Evolutionary conservation across 192 early-diverging fungal genomes (phyloP), one percentile per base, ranked within the genome.

Genomic region (Coemansia sp.): DNA sequence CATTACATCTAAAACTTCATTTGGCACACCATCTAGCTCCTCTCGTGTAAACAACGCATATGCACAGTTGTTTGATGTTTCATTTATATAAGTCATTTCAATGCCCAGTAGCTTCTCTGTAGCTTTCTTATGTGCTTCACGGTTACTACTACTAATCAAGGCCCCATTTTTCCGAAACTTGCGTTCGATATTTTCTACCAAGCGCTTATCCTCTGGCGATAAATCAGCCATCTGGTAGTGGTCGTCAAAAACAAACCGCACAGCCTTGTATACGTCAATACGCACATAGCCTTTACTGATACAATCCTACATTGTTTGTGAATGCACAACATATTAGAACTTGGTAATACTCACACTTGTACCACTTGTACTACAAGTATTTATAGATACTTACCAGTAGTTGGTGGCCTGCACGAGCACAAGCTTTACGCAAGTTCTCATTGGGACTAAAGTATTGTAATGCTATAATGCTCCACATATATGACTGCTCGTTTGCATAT

Each of bases 11-110:
- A 89, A 64, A 63, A 86, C 89, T 51, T 83, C 84, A 17, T 81
- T 81, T 6, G 85, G 83, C 69, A 93, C 66, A 3, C 87, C 89
- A 18, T 84, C 87, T 25, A 90, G 74, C 60, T 90, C 84, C n/a
- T 84, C 64, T 1, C 53, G 63, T 28, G 74, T 71, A 42, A 82
- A 67, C 48, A 61, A 51, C 49, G 77, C 62, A 31, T 71, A 62
- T 34, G 70, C 82, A 34, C 4, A 40, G 17, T 40, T 55, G 53
- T 34, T 34, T 34, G 31, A 34, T 34, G 31, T 34, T 34, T 34
- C 31, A 34, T 34, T 34, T 34, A 34, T 34, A 34, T 34, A 34
- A 8, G 5, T 6, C 2, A 34, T 4, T 9, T 34, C 31, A 34
- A 34, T 34, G 31, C 8, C 31, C 31, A 7, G 31, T 6, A 34